These are phyloP conservation scores for Heterobasidion parviporum DNA, from an alignment of 1,284 basidiomycete genomes.

Conservation along the genomic window DNA sequence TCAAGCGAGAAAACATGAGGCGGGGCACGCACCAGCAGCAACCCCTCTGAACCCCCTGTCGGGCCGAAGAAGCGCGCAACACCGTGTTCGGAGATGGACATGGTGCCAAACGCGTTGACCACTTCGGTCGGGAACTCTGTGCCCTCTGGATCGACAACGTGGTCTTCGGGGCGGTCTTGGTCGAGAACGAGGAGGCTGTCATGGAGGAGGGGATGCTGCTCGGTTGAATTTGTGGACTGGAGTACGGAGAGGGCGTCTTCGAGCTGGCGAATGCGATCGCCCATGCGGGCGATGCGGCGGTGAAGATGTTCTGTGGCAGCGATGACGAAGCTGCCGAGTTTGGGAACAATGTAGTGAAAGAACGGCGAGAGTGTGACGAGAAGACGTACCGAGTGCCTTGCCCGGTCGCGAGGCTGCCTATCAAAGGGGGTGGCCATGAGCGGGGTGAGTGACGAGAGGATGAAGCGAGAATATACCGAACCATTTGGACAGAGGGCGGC, in stretches of 20 bases:
- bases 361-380: neutral
- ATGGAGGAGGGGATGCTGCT: conserved; percentile 53
- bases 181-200: conserved; percentile 37
- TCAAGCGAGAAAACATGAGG: neutral
- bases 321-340: conserved; percentile 42
- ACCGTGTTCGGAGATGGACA: conserved; percentile 53
- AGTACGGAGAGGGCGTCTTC: conserved; percentile 52
- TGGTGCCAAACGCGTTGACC: conserved; percentile 51
- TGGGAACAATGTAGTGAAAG: neutral
- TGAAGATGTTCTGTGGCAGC: conserved; percentile 65
- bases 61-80: conserved; percentile 56
- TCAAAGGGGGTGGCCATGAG: neutral
- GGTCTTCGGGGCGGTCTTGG: conserved; percentile 19
- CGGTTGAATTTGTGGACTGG: conserved; percentile 40
- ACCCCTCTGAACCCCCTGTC: conserved; percentile 50
- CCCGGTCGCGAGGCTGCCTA: conserved; percentile 53
- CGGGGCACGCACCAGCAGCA: conserved; percentile 13
- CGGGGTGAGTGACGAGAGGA: neutral
- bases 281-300: conserved; percentile 44
- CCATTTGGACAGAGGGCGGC: conserved; percentile 67
- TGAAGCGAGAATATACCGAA: conserved; percentile 16
- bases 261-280: conserved; percentile 51
- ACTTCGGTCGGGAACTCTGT: conserved; percentile 6
- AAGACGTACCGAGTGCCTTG: conserved; percentile 47
- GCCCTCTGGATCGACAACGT: conserved; percentile 13